A percentile compares a stretch with the other conserved stretches of the same genome.
phyloP scores from a whole-genome alignment of 192 early-diverging fungal genomes.

The Rhizophagus prolifer region DNA sequence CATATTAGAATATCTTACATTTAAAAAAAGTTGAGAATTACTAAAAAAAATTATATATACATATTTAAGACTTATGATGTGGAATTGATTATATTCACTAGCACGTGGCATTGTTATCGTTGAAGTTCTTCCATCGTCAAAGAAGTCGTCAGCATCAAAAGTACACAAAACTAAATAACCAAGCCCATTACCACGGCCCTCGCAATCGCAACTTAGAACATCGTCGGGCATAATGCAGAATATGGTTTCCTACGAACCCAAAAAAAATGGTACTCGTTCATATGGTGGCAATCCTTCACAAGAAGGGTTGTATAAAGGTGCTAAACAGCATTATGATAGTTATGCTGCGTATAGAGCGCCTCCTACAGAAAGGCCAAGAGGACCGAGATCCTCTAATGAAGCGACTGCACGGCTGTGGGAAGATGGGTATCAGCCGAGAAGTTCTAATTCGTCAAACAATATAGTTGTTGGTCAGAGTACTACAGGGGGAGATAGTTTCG shows the following conservation, averaged over 20 bases:
- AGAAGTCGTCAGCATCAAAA: neutral
- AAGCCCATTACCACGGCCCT: neutral
- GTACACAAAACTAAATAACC: neutral
- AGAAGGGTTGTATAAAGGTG: neutral
- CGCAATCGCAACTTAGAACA: neutral
- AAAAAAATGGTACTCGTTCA: constrained; percentile 12
- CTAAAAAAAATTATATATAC: too few species aligned
- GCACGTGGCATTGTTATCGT: neutral
- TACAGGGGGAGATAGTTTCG: neutral
- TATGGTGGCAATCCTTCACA: constrained; percentile 7
- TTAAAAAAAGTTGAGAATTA: too few species aligned
- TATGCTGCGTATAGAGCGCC: neutral
- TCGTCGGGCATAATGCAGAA: constrained; percentile 8
- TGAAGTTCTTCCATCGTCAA: neutral
- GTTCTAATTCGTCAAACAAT: neutral
- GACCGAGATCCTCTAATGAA: neutral
- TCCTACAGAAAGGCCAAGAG: neutral
- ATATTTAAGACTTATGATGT: neutral
- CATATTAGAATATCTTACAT: too few species aligned
- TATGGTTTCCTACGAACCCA: constrained; percentile 23
- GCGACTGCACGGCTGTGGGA: neutral
- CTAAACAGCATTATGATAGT: constrained; percentile 3
- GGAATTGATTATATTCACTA: neutral
- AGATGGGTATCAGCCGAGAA: neutral
- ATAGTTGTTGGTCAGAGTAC: neutral